Base-by-base conservation (phyloP, 208 protist species). In the Wallacemonas sp. region DNA sequence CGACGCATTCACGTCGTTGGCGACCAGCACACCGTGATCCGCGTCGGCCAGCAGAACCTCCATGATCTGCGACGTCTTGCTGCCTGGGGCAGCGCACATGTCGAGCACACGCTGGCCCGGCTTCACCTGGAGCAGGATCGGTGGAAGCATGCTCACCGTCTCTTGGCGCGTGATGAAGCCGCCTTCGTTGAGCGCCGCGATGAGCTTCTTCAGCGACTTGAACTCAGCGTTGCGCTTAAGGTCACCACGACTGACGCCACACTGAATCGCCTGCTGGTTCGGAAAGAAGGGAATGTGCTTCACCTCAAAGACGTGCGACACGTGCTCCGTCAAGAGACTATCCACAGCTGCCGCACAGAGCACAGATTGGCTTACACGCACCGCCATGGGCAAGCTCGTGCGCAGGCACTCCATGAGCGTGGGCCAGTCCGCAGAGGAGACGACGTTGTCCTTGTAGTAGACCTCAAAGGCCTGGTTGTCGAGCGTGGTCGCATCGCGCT, bases 151-250 rank as follows among this genome's bases (percentile, higher is more conserved):
- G 68, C 87, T 94, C 29, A 97, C 92, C 11, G 83, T 85, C 76
- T 97, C 89, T 76, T 97, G 92, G 9, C 98, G 88, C 4, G 90
- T 95, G 21, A 99, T 67, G 65, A 92, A 93, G 14, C 97, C 97
- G 36, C 90, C 83, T 26, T 95, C 87, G 76, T 84, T 94, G 27
- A 98, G 77, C 21, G 81, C 78, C 0, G 93, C 48, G 14, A 99
- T 69, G 29, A 96, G 48, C 64, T 78, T 83, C 66, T 96, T 93
- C 12, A 88, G 52, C 26, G 71, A 60, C 47, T 76, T 81, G 65
- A 88, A 72, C 46, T 68, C 76, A 32, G 61, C 75, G 70, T 81
- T 83, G 14, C 88, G 86, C 81, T 96, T 94, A 21, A 94, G 65
- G 44, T 90, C 86, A 17, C 87, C 85, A 19, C 88, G 82, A 49